Evolutionary conservation across 2,329 filamentous ascomycete genomes (phyloP).

Genomic region (Cercospora zeae-maydis): DNA sequence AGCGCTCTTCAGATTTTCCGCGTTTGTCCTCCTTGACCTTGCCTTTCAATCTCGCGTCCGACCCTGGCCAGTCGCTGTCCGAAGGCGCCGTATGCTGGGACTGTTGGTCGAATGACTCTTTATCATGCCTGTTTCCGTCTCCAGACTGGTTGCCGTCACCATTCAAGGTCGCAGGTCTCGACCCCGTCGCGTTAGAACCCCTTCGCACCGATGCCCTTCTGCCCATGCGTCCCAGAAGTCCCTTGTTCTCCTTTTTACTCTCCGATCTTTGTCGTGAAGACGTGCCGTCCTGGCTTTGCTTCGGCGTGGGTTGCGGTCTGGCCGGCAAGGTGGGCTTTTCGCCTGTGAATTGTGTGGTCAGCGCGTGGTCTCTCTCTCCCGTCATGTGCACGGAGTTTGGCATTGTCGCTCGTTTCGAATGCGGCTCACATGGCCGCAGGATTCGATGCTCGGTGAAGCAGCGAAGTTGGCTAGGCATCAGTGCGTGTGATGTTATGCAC

Average conservation of each 20-base stretch:
- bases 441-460: not conserved
- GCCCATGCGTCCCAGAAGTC: constrained; percentile 28
- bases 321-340: constrained; percentile 17
- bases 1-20: constrained; percentile 35
- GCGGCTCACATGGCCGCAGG: not conserved
- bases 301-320: constrained; percentile 28
- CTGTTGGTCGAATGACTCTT: constrained; percentile 25
- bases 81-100: constrained; percentile 32
- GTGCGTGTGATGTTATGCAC: not conserved
- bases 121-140: constrained; percentile 13
- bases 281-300: constrained; percentile 31
- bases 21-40: constrained; percentile 29
- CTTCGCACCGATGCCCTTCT: constrained; percentile 31
- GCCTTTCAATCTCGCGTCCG: constrained; percentile 26
- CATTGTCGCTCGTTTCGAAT: not conserved
- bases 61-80: constrained; percentile 27
- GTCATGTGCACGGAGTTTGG: not conserved
- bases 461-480: not conserved
- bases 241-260: constrained; percentile 27
- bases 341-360: constrained; percentile 19
- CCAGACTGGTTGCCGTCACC: constrained; percentile 17
- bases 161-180: constrained; percentile 17
- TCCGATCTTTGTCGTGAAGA: constrained; percentile 13
- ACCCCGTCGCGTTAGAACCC: constrained; percentile 32
- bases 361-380: not conserved